Percentiles rank a stretch among this genome's conserved stretches.
phyloP scores from a whole-genome alignment of 495 filamentous ascomycete species.

The Talaromyces trachyspermus region DNA sequence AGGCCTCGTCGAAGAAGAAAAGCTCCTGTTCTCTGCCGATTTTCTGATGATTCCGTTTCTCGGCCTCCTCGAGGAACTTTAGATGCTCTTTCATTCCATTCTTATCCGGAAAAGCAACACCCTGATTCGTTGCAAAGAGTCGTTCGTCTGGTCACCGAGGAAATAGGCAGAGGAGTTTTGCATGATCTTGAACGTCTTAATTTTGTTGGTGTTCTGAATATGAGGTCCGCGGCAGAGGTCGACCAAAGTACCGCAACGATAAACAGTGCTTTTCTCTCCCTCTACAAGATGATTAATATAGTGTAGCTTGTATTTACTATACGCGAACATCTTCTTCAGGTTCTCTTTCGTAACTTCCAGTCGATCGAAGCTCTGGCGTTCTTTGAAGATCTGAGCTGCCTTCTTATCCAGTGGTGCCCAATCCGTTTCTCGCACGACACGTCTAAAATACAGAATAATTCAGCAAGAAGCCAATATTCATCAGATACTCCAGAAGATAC shows the following conservation, averaged over 20 bases:
- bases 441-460: conserved; percentile 20
- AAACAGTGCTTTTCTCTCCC: conserved; percentile 86
- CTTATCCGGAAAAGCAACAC: conserved; percentile 95
- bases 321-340: conserved; percentile 89
- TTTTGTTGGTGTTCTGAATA: conserved; percentile 84
- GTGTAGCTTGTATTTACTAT: conserved; percentile 93
- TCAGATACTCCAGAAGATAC: too few relatives aligned
- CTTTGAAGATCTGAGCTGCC: conserved; percentile 75
- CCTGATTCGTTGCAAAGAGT: conserved; percentile 94
- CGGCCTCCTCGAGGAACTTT: conserved; percentile 90
- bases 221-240: conserved; percentile 78
- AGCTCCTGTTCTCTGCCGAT: conserved; percentile 93
- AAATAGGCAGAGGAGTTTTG: conserved; percentile 96
- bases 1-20: conserved; percentile 90
- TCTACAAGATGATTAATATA: conserved; percentile 94
- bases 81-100: conserved; percentile 83
- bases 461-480: neutral
- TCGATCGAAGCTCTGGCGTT: conserved; percentile 92
- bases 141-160: conserved; percentile 85
- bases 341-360: conserved; percentile 82
- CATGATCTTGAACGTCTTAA: conserved; percentile 91
- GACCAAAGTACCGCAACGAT: conserved; percentile 74
- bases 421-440: conserved; percentile 65
- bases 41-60: conserved; percentile 86
- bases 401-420: conserved; percentile 73